Evolutionary conservation across 2,329 filamentous ascomycete genomes (phyloP).

Genomic region (Aspergillus sp.): DNA sequence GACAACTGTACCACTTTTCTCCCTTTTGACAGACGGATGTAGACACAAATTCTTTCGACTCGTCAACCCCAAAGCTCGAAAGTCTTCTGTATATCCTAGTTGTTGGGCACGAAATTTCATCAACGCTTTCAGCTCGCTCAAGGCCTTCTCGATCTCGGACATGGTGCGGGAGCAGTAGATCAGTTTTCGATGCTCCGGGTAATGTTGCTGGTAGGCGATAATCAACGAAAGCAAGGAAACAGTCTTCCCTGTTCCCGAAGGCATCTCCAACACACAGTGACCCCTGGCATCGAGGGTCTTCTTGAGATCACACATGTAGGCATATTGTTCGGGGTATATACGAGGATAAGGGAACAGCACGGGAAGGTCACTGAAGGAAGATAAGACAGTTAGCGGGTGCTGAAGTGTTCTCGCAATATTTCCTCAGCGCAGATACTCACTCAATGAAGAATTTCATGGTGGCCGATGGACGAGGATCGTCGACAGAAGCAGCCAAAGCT

Average conservation of each 20-base stretch:
- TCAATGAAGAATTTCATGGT: slow-evolving; percentile 76
- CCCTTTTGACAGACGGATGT: slow-evolving; percentile 89
- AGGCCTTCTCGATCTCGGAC: slow-evolving; percentile 98
- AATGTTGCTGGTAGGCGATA: slow-evolving; percentile 90
- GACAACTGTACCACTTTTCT: slow-evolving; percentile 90
- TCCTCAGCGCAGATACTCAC: slow-evolving; percentile 34
- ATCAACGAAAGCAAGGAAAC: slow-evolving; percentile 92
- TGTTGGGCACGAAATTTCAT: slow-evolving; percentile 93
- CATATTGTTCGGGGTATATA: slow-evolving; percentile 69
- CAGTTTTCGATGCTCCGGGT: slow-evolving; percentile 87
- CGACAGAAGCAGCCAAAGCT: slow-evolving; percentile 9
- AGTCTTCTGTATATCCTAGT: slow-evolving; percentile 87
- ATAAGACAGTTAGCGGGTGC: background rate
- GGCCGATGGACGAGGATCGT: slow-evolving; percentile 16
- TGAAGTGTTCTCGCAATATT: background rate
- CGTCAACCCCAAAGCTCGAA: slow-evolving; percentile 82
- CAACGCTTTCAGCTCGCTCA: slow-evolving; percentile 80
- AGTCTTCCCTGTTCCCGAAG: slow-evolving; percentile 96
- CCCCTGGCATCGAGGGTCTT: slow-evolving; percentile 86
- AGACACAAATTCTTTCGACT: slow-evolving; percentile 96
- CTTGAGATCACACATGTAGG: slow-evolving; percentile 80
- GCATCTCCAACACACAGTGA: slow-evolving; percentile 97
- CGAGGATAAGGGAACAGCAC: slow-evolving; percentile 69
- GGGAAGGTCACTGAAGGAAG: slow-evolving; percentile 51
- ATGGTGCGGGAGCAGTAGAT: slow-evolving; percentile 99